Evolutionary conservation across 2,329 filamentous ascomycete genomes (phyloP).

Genomic region (Scolecobasidium constrictum): DNA sequence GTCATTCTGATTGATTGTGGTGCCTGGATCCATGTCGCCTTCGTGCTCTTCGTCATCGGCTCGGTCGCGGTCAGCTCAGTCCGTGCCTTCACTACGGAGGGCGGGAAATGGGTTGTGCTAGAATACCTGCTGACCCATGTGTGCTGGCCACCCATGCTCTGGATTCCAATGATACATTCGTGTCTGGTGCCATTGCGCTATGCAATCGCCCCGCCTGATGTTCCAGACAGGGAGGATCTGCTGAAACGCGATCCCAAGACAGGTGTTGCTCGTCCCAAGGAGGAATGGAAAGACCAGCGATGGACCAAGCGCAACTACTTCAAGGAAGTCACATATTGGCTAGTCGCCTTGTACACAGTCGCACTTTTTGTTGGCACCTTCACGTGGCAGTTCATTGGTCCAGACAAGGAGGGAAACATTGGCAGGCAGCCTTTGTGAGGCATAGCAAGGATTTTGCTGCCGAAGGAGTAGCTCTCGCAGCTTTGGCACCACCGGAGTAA

Average conservation of each 20-base stretch:
- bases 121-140: constrained; percentile 47
- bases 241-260: constrained; percentile 9
- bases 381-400: constrained; percentile 5
- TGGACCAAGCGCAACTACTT: constrained; percentile 2
- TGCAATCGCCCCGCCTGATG: constrained; percentile 8
- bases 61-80: constrained; percentile 41
- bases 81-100: constrained; percentile 35
- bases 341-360: constrained; percentile 3
- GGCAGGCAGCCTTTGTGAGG: no score
- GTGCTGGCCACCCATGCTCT: constrained; percentile 51
- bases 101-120: constrained; percentile 31
- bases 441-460: no score
- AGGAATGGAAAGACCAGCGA: constrained; percentile 16
- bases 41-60: constrained; percentile 43
- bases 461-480: no score
- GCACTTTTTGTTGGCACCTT: constrained; percentile 6
- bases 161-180: constrained; percentile 33
- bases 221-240: constrained; percentile 10
- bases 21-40: constrained; percentile 43
- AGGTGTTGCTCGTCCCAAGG: constrained; percentile 10
- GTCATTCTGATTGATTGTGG: constrained; percentile 46
- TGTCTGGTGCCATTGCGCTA: constrained; percentile 7
- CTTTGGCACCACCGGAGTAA: no score
- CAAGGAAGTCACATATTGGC: neutral
- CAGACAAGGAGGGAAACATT: neutral